Evolutionary conservation across 805 yeast species (phyloP).

Genomic region (Kuraishia ogatae): DNA sequence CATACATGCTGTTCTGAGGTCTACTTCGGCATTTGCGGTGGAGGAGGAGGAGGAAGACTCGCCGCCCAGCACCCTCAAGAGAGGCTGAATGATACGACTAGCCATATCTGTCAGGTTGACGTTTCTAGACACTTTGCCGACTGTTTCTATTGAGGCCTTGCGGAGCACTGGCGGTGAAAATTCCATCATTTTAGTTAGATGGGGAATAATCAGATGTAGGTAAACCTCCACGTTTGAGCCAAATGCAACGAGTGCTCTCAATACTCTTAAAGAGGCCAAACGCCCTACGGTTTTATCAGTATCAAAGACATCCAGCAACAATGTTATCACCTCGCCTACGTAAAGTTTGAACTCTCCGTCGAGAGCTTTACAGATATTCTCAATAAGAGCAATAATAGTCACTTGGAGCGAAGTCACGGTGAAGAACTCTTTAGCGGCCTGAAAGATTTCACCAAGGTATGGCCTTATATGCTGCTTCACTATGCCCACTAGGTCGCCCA

Average conservation of each 20-base stretch:
- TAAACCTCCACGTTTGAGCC: slow-evolving; percentile 87
- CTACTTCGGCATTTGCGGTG: neutral
- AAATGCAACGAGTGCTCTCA: slow-evolving; percentile 77
- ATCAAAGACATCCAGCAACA: slow-evolving; percentile 69
- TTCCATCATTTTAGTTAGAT: slow-evolving; percentile 74
- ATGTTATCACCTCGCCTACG: slow-evolving; percentile 68
- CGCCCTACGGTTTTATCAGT: slow-evolving; percentile 56
- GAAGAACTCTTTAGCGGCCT: slow-evolving; percentile 69
- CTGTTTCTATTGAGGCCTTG: slow-evolving; percentile 68
- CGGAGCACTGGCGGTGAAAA: slow-evolving; percentile 49
- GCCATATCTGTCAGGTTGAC: slow-evolving; percentile 81
- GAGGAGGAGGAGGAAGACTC: neutral
- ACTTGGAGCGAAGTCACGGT: slow-evolving; percentile 55
- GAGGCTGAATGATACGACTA: slow-evolving; percentile 81
- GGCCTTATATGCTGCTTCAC: slow-evolving; percentile 90
- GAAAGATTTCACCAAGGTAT: slow-evolving; percentile 66
- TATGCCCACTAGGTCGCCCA: slow-evolving; percentile 68
- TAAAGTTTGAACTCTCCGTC: slow-evolving; percentile 89
- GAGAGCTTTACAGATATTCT: slow-evolving; percentile 74
- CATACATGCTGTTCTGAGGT: slow-evolving; percentile 44
- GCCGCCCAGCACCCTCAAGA: slow-evolving; percentile 54
- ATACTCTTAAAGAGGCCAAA: slow-evolving; percentile 59
- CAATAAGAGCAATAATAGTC: slow-evolving; percentile 72
- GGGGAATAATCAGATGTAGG: slow-evolving; percentile 80
- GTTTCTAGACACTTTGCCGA: slow-evolving; percentile 71